Evolutionary conservation across 495 filamentous ascomycete species (phyloP).

Genomic region (Hypoxylon fuscum): DNA sequence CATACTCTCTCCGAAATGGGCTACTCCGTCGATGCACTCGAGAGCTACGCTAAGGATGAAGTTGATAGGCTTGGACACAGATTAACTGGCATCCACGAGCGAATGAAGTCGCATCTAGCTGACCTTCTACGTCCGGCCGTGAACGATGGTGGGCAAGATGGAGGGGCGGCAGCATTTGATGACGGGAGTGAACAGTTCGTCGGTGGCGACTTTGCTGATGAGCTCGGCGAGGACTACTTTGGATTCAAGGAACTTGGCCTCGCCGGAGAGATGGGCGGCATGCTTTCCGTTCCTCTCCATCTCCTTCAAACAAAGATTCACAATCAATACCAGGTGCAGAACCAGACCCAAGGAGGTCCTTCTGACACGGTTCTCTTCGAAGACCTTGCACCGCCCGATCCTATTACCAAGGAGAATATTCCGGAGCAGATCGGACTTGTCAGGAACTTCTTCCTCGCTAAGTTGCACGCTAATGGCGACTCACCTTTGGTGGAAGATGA

Average conservation of each 20-base stretch:
- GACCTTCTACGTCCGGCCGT: conserved; percentile 93
- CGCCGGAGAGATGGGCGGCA: conserved; percentile 86
- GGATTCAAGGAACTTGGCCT: conserved; percentile 96
- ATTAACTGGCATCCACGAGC: conserved; percentile 84
- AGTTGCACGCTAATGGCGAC: conserved; percentile 82
- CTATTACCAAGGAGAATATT: conserved; percentile 81
- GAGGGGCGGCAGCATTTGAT: conserved; percentile 88
- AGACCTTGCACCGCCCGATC: conserved; percentile 75
- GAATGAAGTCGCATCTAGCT: conserved; percentile 87
- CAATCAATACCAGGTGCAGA: conserved; percentile 79
- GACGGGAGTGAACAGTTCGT: conserved; percentile 98
- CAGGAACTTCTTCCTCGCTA: conserved; percentile 87
- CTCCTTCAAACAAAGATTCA: conserved; percentile 90
- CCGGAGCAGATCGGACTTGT: conserved; percentile 83
- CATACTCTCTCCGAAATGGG: conserved; percentile 86
- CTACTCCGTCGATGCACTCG: conserved; percentile 79
- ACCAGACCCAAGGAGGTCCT: conserved; percentile 60
- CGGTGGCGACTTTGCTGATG: conserved; percentile 95
- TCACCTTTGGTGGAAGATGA: conserved; percentile 92
- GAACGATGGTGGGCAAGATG: conserved; percentile 79
- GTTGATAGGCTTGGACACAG: conserved; percentile 89
- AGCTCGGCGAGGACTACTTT: conserved; percentile 98
- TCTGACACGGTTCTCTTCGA: conserved; percentile 69
- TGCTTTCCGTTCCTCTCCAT: conserved; percentile 91
- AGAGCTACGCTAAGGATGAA: conserved; percentile 92